phyloP scores from a whole-genome alignment of 306 rosid genomes.

The Abrus pulchellus region DNA sequence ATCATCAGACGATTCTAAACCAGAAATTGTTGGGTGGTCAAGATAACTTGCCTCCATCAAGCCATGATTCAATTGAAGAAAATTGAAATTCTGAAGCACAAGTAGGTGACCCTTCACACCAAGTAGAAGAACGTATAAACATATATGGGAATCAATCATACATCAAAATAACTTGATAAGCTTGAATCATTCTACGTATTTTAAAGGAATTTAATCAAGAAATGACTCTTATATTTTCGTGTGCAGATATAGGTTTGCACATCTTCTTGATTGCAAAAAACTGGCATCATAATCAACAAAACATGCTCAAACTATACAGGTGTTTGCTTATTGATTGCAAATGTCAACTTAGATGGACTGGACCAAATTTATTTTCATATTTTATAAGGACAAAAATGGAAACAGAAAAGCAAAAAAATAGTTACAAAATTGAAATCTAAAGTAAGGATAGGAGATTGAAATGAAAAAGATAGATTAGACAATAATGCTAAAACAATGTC shows the following conservation, averaged over 20 bases:
- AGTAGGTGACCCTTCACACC: slow-evolving; percentile 87
- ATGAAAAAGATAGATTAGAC: not conserved
- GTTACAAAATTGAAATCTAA: not conserved
- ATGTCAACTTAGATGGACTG: not conserved
- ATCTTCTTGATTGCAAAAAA: not conserved
- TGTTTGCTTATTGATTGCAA: not conserved
- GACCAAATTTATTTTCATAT: not conserved
- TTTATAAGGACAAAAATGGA: not conserved
- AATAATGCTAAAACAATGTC: slow-evolving; percentile 5
- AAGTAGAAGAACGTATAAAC: slow-evolving; percentile 34
- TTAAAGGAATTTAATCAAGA: slow-evolving; percentile 26
- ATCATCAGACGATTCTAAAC: slow-evolving; percentile 53
- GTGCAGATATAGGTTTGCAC: not conserved
- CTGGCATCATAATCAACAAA: slow-evolving; percentile 4
- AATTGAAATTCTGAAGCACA: slow-evolving; percentile 69
- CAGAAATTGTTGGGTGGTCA: slow-evolving; percentile 60
- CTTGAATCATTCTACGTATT: slow-evolving; percentile 4
- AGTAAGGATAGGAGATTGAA: not conserved
- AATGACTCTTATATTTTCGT: not conserved
- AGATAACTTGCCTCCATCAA: slow-evolving; percentile 89
- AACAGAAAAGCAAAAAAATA: not conserved
- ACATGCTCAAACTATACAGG: not conserved
- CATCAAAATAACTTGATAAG: not conserved
- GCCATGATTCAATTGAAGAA: slow-evolving; percentile 81
- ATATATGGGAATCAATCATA: slow-evolving; percentile 16